Percentiles rank a stretch among this genome's conserved stretches.
Conservation (phyloP, 805 yeast species). For the Isabelozyma heimii region DNA sequence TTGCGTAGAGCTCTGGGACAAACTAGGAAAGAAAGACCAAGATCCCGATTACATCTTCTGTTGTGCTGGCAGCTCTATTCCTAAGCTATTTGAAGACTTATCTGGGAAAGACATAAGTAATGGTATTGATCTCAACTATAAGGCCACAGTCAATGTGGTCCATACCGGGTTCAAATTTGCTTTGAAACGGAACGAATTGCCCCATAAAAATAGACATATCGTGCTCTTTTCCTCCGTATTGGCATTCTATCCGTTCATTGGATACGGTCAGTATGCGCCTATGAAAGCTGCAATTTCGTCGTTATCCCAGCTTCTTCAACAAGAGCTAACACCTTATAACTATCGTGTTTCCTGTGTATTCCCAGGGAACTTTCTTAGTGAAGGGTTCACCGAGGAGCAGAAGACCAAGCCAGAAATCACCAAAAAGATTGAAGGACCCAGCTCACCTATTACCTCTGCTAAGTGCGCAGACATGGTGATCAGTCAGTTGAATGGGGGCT, state of each 20-base stretch:
- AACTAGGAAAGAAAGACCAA: constrained; percentile 16
- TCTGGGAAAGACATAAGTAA: constrained; percentile 52
- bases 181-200: constrained; percentile 6
- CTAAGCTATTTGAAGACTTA: constrained; percentile 73
- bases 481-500: constrained; percentile 56
- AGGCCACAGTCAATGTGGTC: constrained; percentile 65
- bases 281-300: constrained; percentile 78
- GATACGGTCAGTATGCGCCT: constrained; percentile 90
- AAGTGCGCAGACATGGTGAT: constrained; percentile 64
- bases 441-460: constrained; percentile 63
- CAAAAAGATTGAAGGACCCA: constrained; percentile 78
- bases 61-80: constrained; percentile 86
- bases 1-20: constrained; percentile 45
- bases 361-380: constrained; percentile 89
- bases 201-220: constrained; percentile 51
- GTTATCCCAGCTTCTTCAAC: constrained; percentile 73
- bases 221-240: constrained; percentile 67
- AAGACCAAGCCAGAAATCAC: constrained; percentile 84
- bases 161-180: constrained; percentile 58
- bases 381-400: constrained; percentile 82
- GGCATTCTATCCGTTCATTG: constrained; percentile 84
- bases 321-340: constrained; percentile 69
- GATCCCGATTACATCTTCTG: constrained; percentile 75
- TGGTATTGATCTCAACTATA: constrained; percentile 71
- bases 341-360: constrained; percentile 70